Evolutionary conservation across 1,139 yeast species (phyloP).

Genomic region (Zygoascus sp.): DNA sequence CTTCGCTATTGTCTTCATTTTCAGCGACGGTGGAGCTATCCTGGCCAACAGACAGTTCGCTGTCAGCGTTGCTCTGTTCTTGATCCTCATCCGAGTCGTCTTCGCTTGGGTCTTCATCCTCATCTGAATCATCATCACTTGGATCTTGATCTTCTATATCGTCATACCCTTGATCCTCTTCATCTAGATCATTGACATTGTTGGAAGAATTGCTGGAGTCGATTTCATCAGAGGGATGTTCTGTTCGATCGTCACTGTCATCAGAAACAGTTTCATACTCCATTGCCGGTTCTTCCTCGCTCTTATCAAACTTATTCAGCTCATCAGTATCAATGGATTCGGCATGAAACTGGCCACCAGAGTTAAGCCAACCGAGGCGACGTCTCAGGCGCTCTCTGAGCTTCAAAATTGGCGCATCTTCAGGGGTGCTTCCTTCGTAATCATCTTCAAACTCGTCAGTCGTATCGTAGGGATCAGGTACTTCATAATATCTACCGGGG

Average conservation of each 20-base stretch:
- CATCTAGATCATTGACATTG: too few relatives aligned
- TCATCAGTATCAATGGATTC: background rate
- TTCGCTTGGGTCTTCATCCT: background rate
- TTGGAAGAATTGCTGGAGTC: too few relatives aligned
- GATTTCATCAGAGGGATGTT: too few relatives aligned
- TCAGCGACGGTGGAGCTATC: constrained; percentile 7
- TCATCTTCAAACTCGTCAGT: background rate
- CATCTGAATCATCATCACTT: constrained; percentile 7
- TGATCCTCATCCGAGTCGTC: background rate
- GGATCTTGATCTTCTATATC: background rate
- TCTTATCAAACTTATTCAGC: background rate
- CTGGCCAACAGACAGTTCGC: constrained; percentile 1
- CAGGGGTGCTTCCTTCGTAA: too few relatives aligned
- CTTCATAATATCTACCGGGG: background rate
- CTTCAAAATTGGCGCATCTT: background rate
- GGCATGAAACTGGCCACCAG: background rate
- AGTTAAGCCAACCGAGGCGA: constrained; percentile 4
- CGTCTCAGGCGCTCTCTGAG: constrained; percentile 1
- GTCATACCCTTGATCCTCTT: constrained; percentile 3
- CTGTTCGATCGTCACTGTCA: too few relatives aligned
- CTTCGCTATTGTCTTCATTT: constrained; percentile 9
- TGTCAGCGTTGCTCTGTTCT: constrained; percentile 12
- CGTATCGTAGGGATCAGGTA: background rate
- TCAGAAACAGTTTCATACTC: background rate
- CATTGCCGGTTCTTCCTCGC: background rate